Base-by-base conservation (phyloP, 1,284 basidiomycete species). In the Rhizopogon parksii region DNA sequence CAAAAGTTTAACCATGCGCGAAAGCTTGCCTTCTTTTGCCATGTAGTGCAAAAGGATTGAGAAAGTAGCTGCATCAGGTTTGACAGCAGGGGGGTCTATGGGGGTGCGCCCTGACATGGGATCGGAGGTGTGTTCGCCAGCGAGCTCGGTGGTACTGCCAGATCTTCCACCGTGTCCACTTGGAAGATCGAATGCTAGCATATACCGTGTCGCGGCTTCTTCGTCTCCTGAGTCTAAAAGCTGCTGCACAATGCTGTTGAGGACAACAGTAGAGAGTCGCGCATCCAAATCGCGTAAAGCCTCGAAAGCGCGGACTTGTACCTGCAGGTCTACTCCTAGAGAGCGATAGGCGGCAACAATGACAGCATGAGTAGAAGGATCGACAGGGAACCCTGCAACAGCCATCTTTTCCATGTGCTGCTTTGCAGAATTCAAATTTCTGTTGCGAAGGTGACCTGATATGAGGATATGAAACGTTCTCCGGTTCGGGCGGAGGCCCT, bases 381-480 rank as follows among this genome's bases (percentile, higher is more conserved):
- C 76, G 52, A 77, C 63, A 9, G 72, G 68, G 58, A 78, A 72
- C 0, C 81, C 82, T 12, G 76, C 72, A 21, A 71, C 60, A 55
- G 72, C 68, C 85, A 90, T 89, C 25, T 58, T 55, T 9, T 66
- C 66, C 11, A 89, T 65, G 55, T 66, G 72, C 38, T 65, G 64
- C 63, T 74, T 78, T 45, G 83, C 83, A 39, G 71, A 71, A 51
- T 64, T 58, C 40, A 88, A 65, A 64, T 88, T 75, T 66, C 74
- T 72, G 63, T 90, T 90, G 61, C 77, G 81, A 48, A 90, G 69
- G 61, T 82, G 75, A 25, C 79, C 83, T 6, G 78, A 74, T 11
- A 88, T 68, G 36, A 88, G 70, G 14, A 84, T 69, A 59, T 86
- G 82, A 62, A 76, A 88, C 2, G 85, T 87, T 56, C 78, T 71